These are phyloP conservation scores for Neofusicoccum parvum DNA, from an alignment of 2,329 filamentous ascomycete genomes.

Conservation along the genomic window DNA sequence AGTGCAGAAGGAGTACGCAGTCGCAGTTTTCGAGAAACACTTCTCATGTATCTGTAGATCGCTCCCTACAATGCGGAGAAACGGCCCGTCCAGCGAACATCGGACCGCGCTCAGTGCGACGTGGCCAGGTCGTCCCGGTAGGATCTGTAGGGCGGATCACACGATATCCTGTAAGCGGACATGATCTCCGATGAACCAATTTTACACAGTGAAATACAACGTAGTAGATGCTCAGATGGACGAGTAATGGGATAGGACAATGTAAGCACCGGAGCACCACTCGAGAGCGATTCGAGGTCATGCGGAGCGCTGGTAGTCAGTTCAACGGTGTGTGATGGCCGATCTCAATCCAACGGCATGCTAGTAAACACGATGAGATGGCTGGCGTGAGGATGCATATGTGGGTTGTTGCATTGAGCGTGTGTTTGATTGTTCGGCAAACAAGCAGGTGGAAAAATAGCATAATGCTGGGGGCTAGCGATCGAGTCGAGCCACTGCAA, in stretches of 20 bases:
- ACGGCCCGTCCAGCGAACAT: not conserved
- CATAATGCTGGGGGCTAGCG: not conserved
- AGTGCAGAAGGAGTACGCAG: not conserved
- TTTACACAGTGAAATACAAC: not conserved
- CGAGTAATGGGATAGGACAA: not conserved
- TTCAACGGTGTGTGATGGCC: not conserved
- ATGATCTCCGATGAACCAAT: not conserved
- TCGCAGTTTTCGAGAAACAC: not conserved
- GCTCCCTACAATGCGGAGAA: not conserved
- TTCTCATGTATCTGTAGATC: not conserved
- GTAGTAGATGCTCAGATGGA: not conserved
- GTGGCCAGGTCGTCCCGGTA: not conserved
- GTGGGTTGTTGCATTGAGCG: not conserved
- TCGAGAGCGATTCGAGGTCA: not conserved
- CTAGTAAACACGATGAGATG: not conserved
- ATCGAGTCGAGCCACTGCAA: not conserved
- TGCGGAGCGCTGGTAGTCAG: not conserved
- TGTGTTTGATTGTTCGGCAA: not conserved
- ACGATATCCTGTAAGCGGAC: not conserved
- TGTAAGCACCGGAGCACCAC: not conserved
- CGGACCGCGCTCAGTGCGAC: not conserved
- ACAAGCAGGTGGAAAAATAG: not conserved
- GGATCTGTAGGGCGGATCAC: not conserved
- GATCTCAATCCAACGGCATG: not conserved
- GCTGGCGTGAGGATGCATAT: not conserved